Conservation (phyloP, 192 early-diverging fungal species). For the Umbelopsis ramanniana region DNA sequence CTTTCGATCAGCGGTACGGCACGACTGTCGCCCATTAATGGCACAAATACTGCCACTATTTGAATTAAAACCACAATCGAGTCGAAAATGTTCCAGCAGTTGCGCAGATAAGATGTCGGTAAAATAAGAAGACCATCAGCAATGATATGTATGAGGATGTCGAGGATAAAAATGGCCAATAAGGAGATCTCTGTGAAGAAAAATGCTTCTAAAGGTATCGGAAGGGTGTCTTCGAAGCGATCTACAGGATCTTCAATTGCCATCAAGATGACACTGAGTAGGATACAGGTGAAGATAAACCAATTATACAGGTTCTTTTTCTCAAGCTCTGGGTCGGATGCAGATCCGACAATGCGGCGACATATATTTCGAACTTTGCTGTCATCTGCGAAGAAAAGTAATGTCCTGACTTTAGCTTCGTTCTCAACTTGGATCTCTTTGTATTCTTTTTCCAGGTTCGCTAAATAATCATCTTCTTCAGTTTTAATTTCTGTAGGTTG, state of each 20-base stretch:
- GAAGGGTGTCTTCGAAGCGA: background rate
- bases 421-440: conserved; percentile 27
- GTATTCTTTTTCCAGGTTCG: conserved; percentile 29
- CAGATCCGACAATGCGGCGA: background rate
- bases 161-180: conserved; percentile 27
- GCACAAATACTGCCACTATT: background rate
- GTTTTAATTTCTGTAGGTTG: background rate
- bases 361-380: conserved; percentile 2
- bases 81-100: conserved; percentile 31
- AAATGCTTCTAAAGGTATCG: background rate
- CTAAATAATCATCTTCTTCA: conserved; percentile 31
- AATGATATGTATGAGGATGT: conserved; percentile 26
- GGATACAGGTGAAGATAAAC: conserved; percentile 22
- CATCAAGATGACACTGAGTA: background rate
- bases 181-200: conserved; percentile 14
- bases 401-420: conserved; percentile 2
- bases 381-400: conserved; percentile 18
- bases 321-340: background rate
- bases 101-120: conserved; percentile 32
- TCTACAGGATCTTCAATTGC: background rate
- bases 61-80: conserved; percentile 13
- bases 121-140: conserved; percentile 26
- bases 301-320: background rate
- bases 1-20: background rate
- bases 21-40: conserved; percentile 10